Evolutionary conservation across 2,329 filamentous ascomycete genomes (phyloP), one percentile per base, ranked within the genome.

Genomic region (Ceratocystis colombiana): DNA sequence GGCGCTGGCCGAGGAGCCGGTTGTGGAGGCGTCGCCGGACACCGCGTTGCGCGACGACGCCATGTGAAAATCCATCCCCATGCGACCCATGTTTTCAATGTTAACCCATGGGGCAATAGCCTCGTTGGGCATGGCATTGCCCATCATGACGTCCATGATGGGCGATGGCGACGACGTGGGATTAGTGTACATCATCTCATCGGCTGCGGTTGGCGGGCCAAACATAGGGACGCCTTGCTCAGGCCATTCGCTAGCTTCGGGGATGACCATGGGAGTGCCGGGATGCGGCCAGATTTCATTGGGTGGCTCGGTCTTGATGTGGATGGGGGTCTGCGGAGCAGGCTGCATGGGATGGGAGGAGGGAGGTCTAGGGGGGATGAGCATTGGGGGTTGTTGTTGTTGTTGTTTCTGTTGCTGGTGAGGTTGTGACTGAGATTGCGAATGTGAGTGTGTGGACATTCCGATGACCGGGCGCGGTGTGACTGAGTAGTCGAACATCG

Each of bases 251-350:
- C 70, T 71, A 67, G 76, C 75, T 64, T 74, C 74, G 17, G 76
- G 76, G 57, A 78, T 77, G 2, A 73, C 73, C 69, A 76, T 76
- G 3, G 76, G 76, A 10, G 76, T 77, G 62, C 76, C 76, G 1
- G 76, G 76, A 68, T 77, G 76, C 74, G 76, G 2, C 75, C 76
- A 62, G 70, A 68, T 33, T 72, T 71, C 46, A 17, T 53, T 4
- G 12, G 20, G 28, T 70, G 66, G 61, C 48, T 68, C 66, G 1
- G 64, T 10, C 48, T 66, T 66, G 37, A 68, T 61, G 44, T 64
- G 64, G 20, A 65, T 48, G 2, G 57, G 37, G 10, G 62, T 65
- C 28, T 61, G 66, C 5, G 61, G 50, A 20, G 46, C 59, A 25
- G 55, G 33, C 59, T 65, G 62, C 61, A 67, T 67, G 10, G 65